Evolutionary conservation across 2,329 filamentous ascomycete genomes (phyloP).

Genomic region (Stagonosporopsis rhizophila): DNA sequence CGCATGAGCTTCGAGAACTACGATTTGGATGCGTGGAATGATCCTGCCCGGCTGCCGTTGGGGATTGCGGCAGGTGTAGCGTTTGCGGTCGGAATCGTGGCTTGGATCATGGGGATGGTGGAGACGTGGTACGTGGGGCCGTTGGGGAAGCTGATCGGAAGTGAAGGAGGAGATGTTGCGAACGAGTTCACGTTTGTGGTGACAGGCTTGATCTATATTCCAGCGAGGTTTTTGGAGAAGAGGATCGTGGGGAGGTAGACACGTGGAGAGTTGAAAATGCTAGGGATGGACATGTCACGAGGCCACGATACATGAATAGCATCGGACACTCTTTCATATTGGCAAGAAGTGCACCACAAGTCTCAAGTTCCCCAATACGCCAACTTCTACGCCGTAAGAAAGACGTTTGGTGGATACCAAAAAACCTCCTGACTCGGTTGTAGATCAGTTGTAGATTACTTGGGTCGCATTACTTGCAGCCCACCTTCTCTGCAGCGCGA

Average conservation of each 20-base stretch:
- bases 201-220: slow-evolving; percentile 39
- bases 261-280: background rate
- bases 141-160: slow-evolving; percentile 36
- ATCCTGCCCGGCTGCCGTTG: slow-evolving; percentile 51
- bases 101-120: slow-evolving; percentile 65
- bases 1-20: slow-evolving; percentile 59
- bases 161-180: slow-evolving; percentile 37
- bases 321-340: too few species aligned
- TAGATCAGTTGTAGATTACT: too few species aligned
- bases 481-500: too few species aligned
- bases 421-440: too few species aligned
- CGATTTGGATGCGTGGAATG: slow-evolving; percentile 56
- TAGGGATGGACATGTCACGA: background rate
- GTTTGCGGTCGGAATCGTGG: slow-evolving; percentile 50
- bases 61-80: slow-evolving; percentile 52
- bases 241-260: slow-evolving; percentile 31
- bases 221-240: slow-evolving; percentile 37
- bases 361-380: too few species aligned
- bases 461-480: too few species aligned
- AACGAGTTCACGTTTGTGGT: slow-evolving; percentile 38
- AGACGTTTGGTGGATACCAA: too few species aligned
- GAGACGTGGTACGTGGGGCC: slow-evolving; percentile 63
- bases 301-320: background rate
- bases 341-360: too few species aligned
- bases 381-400: too few species aligned